Base-by-base conservation (phyloP, 345 rosid genomes). In the Cardamine chenopodiifolia region DNA sequence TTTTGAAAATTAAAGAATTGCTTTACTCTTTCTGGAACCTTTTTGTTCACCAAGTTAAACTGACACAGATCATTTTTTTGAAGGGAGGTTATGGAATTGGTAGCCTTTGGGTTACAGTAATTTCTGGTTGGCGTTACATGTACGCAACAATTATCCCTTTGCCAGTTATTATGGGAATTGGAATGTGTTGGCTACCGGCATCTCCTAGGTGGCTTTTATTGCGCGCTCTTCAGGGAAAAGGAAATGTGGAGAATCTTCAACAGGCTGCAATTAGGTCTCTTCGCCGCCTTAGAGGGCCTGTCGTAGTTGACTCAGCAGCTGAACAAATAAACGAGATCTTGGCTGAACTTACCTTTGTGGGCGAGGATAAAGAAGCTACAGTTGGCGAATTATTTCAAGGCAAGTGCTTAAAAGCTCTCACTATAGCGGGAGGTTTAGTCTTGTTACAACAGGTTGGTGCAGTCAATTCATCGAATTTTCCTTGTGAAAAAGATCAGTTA, bases 91-190 rank as follows among this genome's bases (percentile, higher is more conserved):
- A 92, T 74, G 98, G 93, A 69, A 79, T 90, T 31, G 99, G 99
- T 56, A 92, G 97, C 82, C 89, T 90, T 76, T 83, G 90, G 57
- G 90, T 95, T 65, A 90, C 85, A 40, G 78, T 66, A n/a, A 73
- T 71, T 44, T 83, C 90, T 72, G 99, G 99, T 64, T 95, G 99
- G 99, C 97, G 96, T 74, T 95, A 89, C 81, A 95, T 95, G 92
- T 95, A 87, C 69, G 99, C 80, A 82, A 90, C 89, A 13, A 87
- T 93, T 78, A 63, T 62, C 18, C 97, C 96, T 76, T 60, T 95
- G 75, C 87, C 99, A 62, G 66, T 90, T 58, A 80, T 92, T 63
- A 95, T 92, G 99, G 98, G 89, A 79, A 82, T 89, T 62, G 99
- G 99, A 77, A 89, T 92, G 89, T 92, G 86, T 89, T 95, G 99